Percentiles rank a stretch among this genome's conserved stretches.
These are phyloP conservation scores for Echria macrotheca DNA, from an alignment of 495 filamentous ascomycete genomes.

Conservation along the genomic window DNA sequence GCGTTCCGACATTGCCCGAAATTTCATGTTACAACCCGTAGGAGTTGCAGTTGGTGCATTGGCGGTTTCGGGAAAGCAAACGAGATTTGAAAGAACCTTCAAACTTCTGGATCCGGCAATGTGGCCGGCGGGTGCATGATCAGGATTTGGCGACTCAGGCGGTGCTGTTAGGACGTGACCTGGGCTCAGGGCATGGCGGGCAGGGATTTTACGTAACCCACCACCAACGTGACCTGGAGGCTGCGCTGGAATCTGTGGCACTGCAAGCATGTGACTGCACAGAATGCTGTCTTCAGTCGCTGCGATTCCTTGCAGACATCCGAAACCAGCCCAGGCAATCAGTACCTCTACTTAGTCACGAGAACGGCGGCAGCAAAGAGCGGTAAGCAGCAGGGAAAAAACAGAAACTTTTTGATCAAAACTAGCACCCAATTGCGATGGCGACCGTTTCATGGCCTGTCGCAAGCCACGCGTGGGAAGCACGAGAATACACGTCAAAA, in stretches of 20 bases:
- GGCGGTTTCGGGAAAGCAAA: background rate
- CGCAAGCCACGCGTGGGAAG: no score
- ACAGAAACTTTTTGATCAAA: no score
- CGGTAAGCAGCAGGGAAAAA: slow-evolving; percentile 6
- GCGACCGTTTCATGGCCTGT: no score
- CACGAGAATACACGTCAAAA: background rate
- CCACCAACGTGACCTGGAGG: slow-evolving; percentile 16
- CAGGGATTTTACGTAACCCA: slow-evolving; percentile 24
- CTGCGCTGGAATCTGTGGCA: slow-evolving; percentile 1
- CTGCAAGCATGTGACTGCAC: slow-evolving; percentile 22
- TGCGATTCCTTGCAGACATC: background rate
- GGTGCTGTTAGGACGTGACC: slow-evolving; percentile 12
- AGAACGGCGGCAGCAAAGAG: slow-evolving; percentile 10
- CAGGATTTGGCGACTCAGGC: background rate
- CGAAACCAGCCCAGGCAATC: no score
- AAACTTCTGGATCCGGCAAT: slow-evolving; percentile 9
- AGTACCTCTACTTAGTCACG: background rate
- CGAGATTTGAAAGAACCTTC: background rate
- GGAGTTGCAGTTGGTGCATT: background rate
- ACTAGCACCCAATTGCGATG: no score
- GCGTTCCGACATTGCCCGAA: slow-evolving; percentile 10
- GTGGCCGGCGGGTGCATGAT: background rate
- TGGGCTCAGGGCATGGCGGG: slow-evolving; percentile 1
- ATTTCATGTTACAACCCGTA: background rate
- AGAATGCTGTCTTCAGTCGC: background rate